These are phyloP conservation scores for Blepharisma stoltei DNA, from an alignment of 73 alveolate species.

Conservation along the genomic window DNA sequence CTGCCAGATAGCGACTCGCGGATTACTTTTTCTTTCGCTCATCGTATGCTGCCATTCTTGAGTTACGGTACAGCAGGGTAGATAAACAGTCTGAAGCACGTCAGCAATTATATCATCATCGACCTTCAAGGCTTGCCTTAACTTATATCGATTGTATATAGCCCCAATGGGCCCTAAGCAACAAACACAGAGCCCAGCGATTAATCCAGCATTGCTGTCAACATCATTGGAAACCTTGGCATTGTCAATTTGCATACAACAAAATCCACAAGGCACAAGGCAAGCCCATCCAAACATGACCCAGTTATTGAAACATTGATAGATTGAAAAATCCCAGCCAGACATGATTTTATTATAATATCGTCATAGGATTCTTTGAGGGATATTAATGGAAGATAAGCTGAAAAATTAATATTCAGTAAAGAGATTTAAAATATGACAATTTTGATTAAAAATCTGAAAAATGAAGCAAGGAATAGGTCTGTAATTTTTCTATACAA, in stretches of 20 bases:
- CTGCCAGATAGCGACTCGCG: conserved; percentile 3
- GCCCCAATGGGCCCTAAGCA: neutral
- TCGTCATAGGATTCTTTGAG: no score
- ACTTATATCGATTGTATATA: neutral
- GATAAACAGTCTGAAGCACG: neutral
- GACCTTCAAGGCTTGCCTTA: neutral
- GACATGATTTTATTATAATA: neutral
- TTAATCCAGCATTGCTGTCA: neutral
- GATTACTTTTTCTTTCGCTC: neutral
- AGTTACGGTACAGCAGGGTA: conserved; percentile 2
- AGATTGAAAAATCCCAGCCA: neutral
- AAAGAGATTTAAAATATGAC: no score
- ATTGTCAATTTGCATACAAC: neutral
- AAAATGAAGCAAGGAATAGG: no score
- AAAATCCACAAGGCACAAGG: neutral
- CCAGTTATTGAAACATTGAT: neutral
- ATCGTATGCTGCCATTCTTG: conserved; percentile 2
- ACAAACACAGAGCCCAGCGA: neutral
- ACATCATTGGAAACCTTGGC: neutral
- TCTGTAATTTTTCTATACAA: no score
- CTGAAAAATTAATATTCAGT: no score
- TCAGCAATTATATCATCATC: neutral
- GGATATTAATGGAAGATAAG: no score
- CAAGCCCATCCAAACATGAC: conserved; percentile 3
- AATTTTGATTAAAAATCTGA: no score